Evolutionary conservation across 2,329 filamentous ascomycete species (phyloP).

Genomic region (Colletotrichum tofieldiae): DNA sequence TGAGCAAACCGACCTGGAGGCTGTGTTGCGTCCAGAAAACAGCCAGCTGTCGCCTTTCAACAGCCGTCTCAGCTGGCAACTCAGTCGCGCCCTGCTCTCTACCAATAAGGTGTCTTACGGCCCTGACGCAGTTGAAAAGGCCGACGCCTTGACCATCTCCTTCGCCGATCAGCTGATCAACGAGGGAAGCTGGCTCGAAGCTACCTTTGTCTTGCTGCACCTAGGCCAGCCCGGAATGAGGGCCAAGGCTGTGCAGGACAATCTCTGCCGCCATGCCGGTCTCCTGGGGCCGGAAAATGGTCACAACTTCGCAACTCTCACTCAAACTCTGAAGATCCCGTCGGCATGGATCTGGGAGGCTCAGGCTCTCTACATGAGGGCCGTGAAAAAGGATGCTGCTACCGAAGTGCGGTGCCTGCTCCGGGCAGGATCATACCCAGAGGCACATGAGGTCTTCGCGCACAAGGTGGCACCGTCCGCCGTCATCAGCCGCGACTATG

Average conservation of each 20-base stretch:
- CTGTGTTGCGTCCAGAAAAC: conserved; percentile 82
- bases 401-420: conserved; percentile 86
- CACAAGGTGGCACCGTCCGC: conserved; percentile 85
- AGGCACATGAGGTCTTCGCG: conserved; percentile 88
- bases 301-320: conserved; percentile 71
- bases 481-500: conserved; percentile 87
- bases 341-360: conserved; percentile 88
- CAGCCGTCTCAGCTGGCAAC: conserved; percentile 86
- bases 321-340: conserved; percentile 79
- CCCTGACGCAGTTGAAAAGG: conserved; percentile 69
- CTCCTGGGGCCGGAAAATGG: conserved; percentile 74
- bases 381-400: conserved; percentile 77
- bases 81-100: conserved; percentile 77
- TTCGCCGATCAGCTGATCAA: conserved; percentile 77
- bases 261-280: conserved; percentile 80
- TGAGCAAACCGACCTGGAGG: conserved; percentile 72
- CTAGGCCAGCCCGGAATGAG: conserved; percentile 76
- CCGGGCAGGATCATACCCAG: conserved; percentile 80
- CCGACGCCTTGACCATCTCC: conserved; percentile 76
- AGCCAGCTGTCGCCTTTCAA: conserved; percentile 83
- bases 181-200: conserved; percentile 77
- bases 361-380: conserved; percentile 86
- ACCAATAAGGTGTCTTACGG: conserved; percentile 68
- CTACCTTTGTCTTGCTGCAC: conserved; percentile 84
- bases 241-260: conserved; percentile 78